These are phyloP conservation scores for Eimeria brunetti DNA, from an alignment of 169 alveolate species.

Conservation along the genomic window DNA sequence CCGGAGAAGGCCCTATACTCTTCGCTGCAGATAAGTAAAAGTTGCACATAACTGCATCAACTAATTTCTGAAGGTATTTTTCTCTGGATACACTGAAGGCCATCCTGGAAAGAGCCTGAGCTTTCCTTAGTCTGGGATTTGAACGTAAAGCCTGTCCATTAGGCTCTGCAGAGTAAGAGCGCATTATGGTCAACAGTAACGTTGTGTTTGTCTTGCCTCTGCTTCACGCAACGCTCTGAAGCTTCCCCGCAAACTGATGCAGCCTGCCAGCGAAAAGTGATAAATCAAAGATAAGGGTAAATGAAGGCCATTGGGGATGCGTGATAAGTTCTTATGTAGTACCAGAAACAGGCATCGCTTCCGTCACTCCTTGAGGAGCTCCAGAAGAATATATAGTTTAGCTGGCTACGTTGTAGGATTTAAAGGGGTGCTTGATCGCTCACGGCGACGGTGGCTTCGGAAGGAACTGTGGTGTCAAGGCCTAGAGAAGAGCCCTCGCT, in stretches of 20 bases:
- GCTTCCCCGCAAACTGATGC: slow-evolving; percentile 39
- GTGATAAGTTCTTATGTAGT: not conserved
- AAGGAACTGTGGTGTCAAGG: slow-evolving; percentile 40
- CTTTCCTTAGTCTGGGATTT: not conserved
- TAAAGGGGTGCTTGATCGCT: not conserved
- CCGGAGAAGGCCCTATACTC: not conserved
- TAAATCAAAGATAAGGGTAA: not conserved
- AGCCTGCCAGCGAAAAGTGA: not conserved
- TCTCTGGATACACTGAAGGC: not conserved
- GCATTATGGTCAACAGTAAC: not conserved
- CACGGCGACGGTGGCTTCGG: slow-evolving; percentile 53
- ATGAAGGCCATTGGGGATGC: not conserved
- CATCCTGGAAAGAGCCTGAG: not conserved
- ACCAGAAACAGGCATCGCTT: not conserved
- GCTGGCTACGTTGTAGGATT: not conserved
- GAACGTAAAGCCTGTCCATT: not conserved
- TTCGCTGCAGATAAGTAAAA: slow-evolving; percentile 12
- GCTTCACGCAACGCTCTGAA: slow-evolving; percentile 34
- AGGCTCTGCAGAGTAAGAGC: not conserved
- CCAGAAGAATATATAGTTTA: not conserved
- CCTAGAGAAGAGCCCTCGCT: slow-evolving; percentile 20
- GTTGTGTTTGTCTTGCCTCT: slow-evolving; percentile 43
- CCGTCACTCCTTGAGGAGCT: not conserved
- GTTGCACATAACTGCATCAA: not conserved
- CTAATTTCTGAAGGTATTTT: not conserved